Base-by-base conservation (phyloP, 257 asterid species). In the Leonotis leonurus region DNA sequence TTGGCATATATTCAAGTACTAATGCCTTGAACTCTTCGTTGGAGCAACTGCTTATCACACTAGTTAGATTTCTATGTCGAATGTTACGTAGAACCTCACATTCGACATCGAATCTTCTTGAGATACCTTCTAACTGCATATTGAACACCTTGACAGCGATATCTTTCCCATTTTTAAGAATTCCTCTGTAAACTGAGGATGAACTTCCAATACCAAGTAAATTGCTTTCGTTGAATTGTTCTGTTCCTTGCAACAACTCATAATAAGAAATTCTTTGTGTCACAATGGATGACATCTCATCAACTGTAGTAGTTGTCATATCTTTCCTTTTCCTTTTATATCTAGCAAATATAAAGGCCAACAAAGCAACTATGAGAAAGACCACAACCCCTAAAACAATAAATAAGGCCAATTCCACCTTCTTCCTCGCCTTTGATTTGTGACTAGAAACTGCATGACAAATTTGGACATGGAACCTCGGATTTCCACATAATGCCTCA, bases 21-120 rank as follows among this genome's bases (percentile, higher is more conserved):
- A n/a, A n/a, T n/a, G n/a, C n/a, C 80, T 64, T 70, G 52, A 78
- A 78, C 18, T 78, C 80, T 17, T 8, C 36, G 12, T 57, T 78
- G 2, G 80, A 74, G 25, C 80, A 74, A 33, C 64, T 58, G 25
- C 75, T 37, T 10, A 74, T 67, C 46, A 78, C 74, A 45, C 64
- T 71, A 0, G 60, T 68, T 0, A 78, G 67, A 49, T 78, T 74
- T 41, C 78, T 60, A 9, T 74, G 83, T 9, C 73, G 75, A 62
- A 77, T 67, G n/a, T 43, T 32, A 0, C 73, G 69, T 0, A 64
- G 43, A 3, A 59, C 60, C 16, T 69, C 60, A 22, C 75, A 69
- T n/a, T n/a, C n/a, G n/a, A n/a, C n/a, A n/a, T n/a, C n/a, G n/a
- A n/a, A n/a, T n/a, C n/a, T n/a, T n/a, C 49, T 43, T 17, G 24